These are phyloP conservation scores for Ustilago curta DNA, from an alignment of 1,284 basidiomycete genomes.

Conservation along the genomic window DNA sequence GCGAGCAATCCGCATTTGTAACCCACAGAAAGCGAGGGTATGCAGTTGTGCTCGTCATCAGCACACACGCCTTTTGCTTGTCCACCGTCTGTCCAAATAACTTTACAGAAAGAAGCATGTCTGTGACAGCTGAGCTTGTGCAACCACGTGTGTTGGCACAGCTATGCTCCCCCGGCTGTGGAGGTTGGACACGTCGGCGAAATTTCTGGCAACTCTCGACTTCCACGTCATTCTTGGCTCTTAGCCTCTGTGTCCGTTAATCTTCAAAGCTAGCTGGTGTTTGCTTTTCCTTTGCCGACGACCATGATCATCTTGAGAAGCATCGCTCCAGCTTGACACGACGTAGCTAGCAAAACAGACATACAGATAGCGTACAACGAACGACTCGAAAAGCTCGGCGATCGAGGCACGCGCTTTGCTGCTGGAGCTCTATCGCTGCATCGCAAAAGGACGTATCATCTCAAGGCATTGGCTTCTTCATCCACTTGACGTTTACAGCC, in stretches of 20 bases:
- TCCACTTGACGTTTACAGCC: too few species aligned
- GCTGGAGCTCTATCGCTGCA: too few species aligned
- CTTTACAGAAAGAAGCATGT: too few species aligned
- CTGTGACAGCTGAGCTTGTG: too few species aligned
- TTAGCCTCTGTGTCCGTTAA: background rate
- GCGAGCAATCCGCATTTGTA: conserved; percentile 18
- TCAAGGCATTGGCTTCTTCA: too few species aligned
- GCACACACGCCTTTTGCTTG: background rate
- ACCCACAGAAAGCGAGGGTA: background rate
- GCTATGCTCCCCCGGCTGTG: background rate
- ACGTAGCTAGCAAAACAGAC: too few species aligned
- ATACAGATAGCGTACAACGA: too few species aligned
- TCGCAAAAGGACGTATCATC: too few species aligned
- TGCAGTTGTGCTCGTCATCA: background rate
- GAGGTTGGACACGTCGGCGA: conserved; percentile 3
- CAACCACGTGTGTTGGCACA: too few species aligned
- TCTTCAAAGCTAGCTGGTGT: background rate
- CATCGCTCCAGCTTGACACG: too few species aligned
- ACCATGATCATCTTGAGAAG: background rate
- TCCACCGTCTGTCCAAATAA: background rate
- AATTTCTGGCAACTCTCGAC: background rate
- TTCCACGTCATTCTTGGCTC: conserved; percentile 35
- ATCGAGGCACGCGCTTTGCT: too few species aligned
- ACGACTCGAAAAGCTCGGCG: too few species aligned
- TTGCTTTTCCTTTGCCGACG: background rate